These are phyloP conservation scores for Tulasnella sp. DNA, from an alignment of 768 basidiomycete genomes.

Conservation along the genomic window DNA sequence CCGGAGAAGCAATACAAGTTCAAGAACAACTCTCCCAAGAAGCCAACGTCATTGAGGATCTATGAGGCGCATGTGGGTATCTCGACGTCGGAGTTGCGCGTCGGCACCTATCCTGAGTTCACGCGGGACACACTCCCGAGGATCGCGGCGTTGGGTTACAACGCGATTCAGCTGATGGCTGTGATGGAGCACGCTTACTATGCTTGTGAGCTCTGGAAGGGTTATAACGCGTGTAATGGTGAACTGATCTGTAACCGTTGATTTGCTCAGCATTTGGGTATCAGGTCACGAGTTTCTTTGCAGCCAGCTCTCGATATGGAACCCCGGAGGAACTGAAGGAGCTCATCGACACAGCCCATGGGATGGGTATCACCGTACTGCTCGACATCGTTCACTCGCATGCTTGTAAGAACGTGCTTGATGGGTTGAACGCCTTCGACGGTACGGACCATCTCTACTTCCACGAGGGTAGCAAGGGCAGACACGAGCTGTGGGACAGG, in stretches of 20 bases:
- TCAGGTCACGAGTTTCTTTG: slow-evolving; percentile 96
- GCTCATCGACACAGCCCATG: slow-evolving; percentile 89
- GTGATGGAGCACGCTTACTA: slow-evolving; percentile 98
- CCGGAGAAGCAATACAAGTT: slow-evolving; percentile 60
- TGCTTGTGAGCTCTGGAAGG: slow-evolving; percentile 53
- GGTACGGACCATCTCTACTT: slow-evolving; percentile 98
- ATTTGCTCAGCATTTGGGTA: slow-evolving; percentile 80
- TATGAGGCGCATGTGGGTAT: slow-evolving; percentile 99
- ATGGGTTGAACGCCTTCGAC: slow-evolving; percentile 92
- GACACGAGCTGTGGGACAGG: slow-evolving; percentile 94
- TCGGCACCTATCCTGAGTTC: slow-evolving; percentile 96
- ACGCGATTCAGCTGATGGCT: slow-evolving; percentile 96
- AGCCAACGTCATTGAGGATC: slow-evolving; percentile 60
- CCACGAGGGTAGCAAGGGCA: slow-evolving; percentile 83
- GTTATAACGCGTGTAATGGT: not conserved
- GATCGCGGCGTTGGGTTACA: slow-evolving; percentile 89
- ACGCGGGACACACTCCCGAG: slow-evolving; percentile 72
- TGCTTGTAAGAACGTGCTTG: slow-evolving; percentile 93
- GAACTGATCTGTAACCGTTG: not conserved
- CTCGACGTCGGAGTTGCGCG: slow-evolving; percentile 73
- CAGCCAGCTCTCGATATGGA: slow-evolving; percentile 91
- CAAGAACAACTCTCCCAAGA: slow-evolving; percentile 63
- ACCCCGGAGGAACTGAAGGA: slow-evolving; percentile 93
- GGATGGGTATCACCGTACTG: slow-evolving; percentile 83
- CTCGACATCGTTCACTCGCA: slow-evolving; percentile 97